Evolutionary conservation across 306 rosid genomes (phyloP).

Genomic region (Vigna nakashimae): DNA sequence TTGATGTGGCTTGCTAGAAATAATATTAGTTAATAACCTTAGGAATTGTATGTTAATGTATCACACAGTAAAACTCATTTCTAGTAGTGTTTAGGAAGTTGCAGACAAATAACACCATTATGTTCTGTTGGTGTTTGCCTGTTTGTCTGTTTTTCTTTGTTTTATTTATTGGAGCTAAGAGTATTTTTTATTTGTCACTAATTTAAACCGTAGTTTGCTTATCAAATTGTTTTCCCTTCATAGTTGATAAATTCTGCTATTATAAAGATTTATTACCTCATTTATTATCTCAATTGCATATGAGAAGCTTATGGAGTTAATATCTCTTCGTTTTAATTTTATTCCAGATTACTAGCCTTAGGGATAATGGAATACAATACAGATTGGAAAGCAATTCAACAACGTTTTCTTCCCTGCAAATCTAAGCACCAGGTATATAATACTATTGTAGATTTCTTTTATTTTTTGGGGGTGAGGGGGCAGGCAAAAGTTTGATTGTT

Average conservation of each 20-base stretch:
- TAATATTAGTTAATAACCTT: neutral
- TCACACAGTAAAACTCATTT: neutral
- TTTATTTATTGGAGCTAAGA: constrained; percentile 3
- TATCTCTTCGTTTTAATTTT: constrained; percentile 38
- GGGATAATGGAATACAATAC: constrained; percentile 93
- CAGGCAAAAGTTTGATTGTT: constrained; percentile 16
- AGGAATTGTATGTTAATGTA: neutral
- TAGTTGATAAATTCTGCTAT: constrained; percentile 28
- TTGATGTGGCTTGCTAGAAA: neutral
- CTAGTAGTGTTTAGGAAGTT: neutral
- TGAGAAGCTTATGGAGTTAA: constrained; percentile 23
- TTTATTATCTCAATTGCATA: constrained; percentile 24
- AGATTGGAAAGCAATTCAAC: constrained; percentile 95
- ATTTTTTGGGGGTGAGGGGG: neutral
- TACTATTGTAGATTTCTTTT: constrained; percentile 30
- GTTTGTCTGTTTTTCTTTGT: neutral
- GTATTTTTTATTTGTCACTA: neutral
- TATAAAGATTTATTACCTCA: neutral
- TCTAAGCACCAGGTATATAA: constrained; percentile 82
- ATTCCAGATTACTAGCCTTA: constrained; percentile 78
- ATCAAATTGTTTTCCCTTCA: neutral
- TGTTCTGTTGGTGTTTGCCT: neutral
- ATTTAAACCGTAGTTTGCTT: constrained; percentile 9
- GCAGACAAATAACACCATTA: neutral
- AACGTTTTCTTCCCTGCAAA: constrained; percentile 94